A percentile compares a stretch with the other conserved stretches of the same genome.
These are phyloP conservation scores for Lizonia empirigonia DNA, from an alignment of 2,329 filamentous ascomycete species.

Conservation along the genomic window DNA sequence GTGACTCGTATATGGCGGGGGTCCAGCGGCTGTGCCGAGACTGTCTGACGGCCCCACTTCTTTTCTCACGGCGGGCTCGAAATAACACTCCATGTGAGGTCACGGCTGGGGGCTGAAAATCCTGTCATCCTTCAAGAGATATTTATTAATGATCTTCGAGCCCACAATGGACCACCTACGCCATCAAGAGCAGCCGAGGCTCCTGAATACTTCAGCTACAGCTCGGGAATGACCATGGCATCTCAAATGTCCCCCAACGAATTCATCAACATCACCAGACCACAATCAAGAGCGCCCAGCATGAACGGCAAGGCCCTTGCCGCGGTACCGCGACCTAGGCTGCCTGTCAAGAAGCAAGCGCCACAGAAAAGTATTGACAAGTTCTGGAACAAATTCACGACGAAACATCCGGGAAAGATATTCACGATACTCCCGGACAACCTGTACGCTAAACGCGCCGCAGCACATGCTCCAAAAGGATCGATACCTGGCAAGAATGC, in stretches of 20 bases:
- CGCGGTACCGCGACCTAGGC: conserved; percentile 26
- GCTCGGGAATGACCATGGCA: conserved; percentile 40
- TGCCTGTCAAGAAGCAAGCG: conserved; percentile 55
- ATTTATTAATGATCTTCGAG: conserved; percentile 34
- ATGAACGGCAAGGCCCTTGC: conserved; percentile 38
- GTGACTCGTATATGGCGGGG: conserved; percentile 31
- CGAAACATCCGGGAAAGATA: conserved; percentile 73
- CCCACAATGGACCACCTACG: conserved; percentile 38
- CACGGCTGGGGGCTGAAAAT: conserved; percentile 42
- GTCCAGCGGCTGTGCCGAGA: conserved; percentile 40
- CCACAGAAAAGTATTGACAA: conserved; percentile 72
- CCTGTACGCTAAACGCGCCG: conserved; percentile 65
- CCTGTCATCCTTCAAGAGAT: conserved; percentile 13
- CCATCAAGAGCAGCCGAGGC: conserved; percentile 19
- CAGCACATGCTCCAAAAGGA: conserved; percentile 60
- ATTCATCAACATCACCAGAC: conserved; percentile 45
- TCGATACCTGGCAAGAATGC: conserved; percentile 65
- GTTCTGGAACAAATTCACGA: conserved; percentile 73
- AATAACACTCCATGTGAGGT: conserved; percentile 37
- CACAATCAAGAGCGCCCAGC: conserved; percentile 45
- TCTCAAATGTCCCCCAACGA: conserved; percentile 45
- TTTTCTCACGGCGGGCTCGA: conserved; percentile 41
- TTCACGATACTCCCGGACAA: conserved; percentile 74
- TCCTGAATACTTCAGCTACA: conserved; percentile 24
- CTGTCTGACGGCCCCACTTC: conserved; percentile 42